These are phyloP conservation scores for Hypoxylon subgilvum DNA, from an alignment of 495 filamentous ascomycete species.

Conservation along the genomic window DNA sequence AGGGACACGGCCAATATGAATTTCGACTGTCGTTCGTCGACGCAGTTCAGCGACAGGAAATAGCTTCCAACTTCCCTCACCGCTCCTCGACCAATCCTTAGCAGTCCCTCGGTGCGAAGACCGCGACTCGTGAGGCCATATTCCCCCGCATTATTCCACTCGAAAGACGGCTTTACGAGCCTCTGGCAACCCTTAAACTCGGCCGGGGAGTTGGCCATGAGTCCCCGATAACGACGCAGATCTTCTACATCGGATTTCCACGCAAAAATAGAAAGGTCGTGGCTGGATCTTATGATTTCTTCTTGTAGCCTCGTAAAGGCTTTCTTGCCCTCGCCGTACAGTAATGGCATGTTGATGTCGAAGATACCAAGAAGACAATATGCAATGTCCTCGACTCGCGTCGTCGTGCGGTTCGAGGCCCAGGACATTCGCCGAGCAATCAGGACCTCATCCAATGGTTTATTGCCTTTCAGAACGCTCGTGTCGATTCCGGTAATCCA, in stretches of 20 bases:
- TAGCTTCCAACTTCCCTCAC: constrained; percentile 17
- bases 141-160: constrained; percentile 31
- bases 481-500: constrained; percentile 39
- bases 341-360: constrained; percentile 40
- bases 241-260: constrained; percentile 25
- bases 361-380: constrained; percentile 45
- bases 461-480: constrained; percentile 22
- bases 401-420: constrained; percentile 36
- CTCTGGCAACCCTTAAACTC: constrained; percentile 30
- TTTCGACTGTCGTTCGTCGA: constrained; percentile 28
- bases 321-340: constrained; percentile 44
- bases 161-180: constrained; percentile 26
- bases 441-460: constrained; percentile 23
- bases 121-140: constrained; percentile 31
- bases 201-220: constrained; percentile 27
- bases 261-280: constrained; percentile 36
- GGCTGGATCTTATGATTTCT: constrained; percentile 35
- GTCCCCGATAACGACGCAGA: constrained; percentile 16
- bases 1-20: constrained; percentile 27
- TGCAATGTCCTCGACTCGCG: constrained; percentile 36
- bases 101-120: constrained; percentile 22
- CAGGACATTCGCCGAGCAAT: constrained; percentile 41
- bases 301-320: constrained; percentile 38
- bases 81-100: constrained; percentile 22
- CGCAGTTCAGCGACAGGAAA: constrained; percentile 29